Evolutionary conservation across 306 rosid genomes (phyloP).

Genomic region (Potentilla sterilis): DNA sequence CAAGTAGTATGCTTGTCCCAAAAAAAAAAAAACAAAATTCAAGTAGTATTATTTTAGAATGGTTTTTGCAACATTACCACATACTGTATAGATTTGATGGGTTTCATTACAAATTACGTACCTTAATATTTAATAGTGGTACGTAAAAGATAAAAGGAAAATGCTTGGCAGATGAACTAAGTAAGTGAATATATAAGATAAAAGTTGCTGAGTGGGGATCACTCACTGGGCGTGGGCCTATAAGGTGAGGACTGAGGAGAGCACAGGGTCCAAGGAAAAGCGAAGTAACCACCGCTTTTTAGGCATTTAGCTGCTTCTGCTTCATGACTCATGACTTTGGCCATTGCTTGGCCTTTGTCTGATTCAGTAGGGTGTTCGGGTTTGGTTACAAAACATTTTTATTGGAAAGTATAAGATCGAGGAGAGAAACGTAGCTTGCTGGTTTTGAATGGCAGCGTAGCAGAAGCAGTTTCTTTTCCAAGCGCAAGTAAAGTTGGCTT

Average conservation of each 20-base stretch:
- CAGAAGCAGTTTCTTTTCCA: slow-evolving; percentile 8
- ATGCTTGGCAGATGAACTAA: background rate
- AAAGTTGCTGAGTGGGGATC: background rate
- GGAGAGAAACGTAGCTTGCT: background rate
- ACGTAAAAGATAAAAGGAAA: background rate
- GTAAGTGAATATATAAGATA: background rate
- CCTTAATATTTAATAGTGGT: background rate
- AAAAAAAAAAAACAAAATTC: too few relatives aligned
- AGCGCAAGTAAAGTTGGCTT: slow-evolving; percentile 1
- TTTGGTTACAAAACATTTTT: background rate
- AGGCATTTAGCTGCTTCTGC: slow-evolving; percentile 3
- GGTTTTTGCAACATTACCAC: too few relatives aligned
- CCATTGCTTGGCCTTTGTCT: slow-evolving; percentile 2
- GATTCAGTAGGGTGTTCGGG: background rate
- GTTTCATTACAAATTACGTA: background rate
- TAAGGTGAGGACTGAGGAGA: background rate
- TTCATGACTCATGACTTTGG: background rate
- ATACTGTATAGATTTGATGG: too few relatives aligned
- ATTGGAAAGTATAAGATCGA: background rate
- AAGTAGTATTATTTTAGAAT: too few relatives aligned
- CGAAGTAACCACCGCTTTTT: background rate
- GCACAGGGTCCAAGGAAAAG: slow-evolving; percentile 3
- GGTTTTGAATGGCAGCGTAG: background rate
- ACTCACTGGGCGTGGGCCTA: background rate
- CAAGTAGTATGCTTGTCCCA: too few relatives aligned